Evolutionary conservation across 163 green algal species (phyloP), one percentile per base, ranked within the genome.

Genomic region (Chlorella variabilis): DNA sequence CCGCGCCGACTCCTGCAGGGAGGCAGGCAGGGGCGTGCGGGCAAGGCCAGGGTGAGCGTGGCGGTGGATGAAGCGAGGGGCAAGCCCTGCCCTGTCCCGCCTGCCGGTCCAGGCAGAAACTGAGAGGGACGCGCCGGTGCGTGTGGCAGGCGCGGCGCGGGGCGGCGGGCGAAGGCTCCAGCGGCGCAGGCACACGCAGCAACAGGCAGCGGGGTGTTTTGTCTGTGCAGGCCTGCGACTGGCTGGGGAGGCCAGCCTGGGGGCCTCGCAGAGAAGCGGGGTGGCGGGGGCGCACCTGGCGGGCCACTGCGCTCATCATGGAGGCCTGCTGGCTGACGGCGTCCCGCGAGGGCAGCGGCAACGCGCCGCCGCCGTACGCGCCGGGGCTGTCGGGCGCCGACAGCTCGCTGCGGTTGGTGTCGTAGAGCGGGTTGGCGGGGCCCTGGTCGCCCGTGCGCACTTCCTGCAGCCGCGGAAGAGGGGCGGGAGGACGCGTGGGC

Each of bases 341-440:
- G 4, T 13, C 48, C 1, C 27, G 21, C 29, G 49, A 41, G 42
- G n/a, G 74, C 58, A 41, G 33, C 49, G 39, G 34, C 34, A 48
- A 13, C 23, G 33, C 31, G 25, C 38, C 74, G 42, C 36, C 75
- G 48, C 4, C 45, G 27, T 84, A 84, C 2, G 17, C 42, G 21
- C 38, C 65, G 17, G 49, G 51, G 42, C 54, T 42, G 45, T 84
- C 77, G 54, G 69, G 54, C 23, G 77, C 76, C 23, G 77, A 84
- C 45, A 87, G 76, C 29, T 84, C 51, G 66, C 49, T 74, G n/a
- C 77, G 45, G 66, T 81, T 81, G 59, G 82, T 75, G 15, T 83
- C 82, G n/a, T 75, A 87, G 20, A 87, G 36, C 42, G 75, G 73
- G 77, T 87, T 87, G 79, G 79, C 79, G 18, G 49, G 58, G 36